Evolutionary conservation across 2,329 filamentous ascomycete genomes (phyloP).

Genomic region (Trichocomaceae sp.): DNA sequence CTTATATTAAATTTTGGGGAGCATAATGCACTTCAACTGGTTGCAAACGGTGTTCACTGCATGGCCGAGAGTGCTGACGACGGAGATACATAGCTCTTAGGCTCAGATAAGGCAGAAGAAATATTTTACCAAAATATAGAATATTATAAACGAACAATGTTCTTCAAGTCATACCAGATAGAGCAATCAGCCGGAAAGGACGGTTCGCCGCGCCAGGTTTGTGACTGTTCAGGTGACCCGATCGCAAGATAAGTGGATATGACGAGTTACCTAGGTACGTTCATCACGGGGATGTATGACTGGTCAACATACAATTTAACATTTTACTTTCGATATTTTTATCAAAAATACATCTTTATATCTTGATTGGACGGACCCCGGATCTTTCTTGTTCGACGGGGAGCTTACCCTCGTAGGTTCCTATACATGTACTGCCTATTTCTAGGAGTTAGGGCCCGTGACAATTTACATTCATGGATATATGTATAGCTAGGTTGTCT

Average conservation of each 20-base stretch:
- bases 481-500: background rate
- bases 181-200: background rate
- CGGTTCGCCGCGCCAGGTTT: background rate
- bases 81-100: conserved; percentile 16
- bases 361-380: background rate
- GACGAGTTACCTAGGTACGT: background rate
- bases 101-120: background rate
- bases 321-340: background rate
- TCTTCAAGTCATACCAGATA: background rate
- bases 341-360: background rate
- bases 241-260: background rate
- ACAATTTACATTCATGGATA: background rate
- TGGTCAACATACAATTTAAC: background rate
- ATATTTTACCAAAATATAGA: background rate
- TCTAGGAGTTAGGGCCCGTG: background rate
- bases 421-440: too few species aligned
- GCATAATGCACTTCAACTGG: too few species aligned
- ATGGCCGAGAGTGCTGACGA: conserved; percentile 34
- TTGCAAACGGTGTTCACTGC: conserved; percentile 23
- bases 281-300: background rate
- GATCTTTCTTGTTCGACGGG: too few species aligned
- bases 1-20: background rate
- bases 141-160: background rate
- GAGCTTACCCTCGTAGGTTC: too few species aligned
- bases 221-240: background rate